These are phyloP conservation scores for Boletus insuetus DNA, from an alignment of 768 basidiomycete species.

Conservation along the genomic window DNA sequence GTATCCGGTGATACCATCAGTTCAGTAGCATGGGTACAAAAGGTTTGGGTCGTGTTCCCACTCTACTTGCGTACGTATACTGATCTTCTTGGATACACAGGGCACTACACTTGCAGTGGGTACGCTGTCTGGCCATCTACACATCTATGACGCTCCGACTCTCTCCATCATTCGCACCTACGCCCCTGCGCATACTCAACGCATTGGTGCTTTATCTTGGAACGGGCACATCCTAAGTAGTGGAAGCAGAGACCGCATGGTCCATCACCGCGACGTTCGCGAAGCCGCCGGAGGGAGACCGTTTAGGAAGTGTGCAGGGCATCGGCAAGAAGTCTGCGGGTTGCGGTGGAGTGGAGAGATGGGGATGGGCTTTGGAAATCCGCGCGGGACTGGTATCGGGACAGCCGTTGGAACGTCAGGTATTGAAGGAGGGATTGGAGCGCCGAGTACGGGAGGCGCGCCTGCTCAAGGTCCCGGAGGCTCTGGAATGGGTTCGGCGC, in stretches of 20 bases:
- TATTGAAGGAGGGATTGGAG: constrained; percentile 24
- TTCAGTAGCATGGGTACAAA: constrained; percentile 92
- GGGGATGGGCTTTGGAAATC: constrained; percentile 25
- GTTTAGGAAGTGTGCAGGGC: constrained; percentile 68
- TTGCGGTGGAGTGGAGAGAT: constrained; percentile 74
- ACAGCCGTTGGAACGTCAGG: constrained; percentile 19
- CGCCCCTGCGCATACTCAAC: constrained; percentile 77
- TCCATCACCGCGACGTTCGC: constrained; percentile 91
- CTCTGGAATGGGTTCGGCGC: constrained; percentile 44
- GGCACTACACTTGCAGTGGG: constrained; percentile 92
- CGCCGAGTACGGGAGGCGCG: constrained; percentile 20
- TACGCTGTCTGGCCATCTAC: constrained; percentile 82
- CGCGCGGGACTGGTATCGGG: constrained; percentile 15
- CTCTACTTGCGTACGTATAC: not conserved
- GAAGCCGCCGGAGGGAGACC: constrained; percentile 56
- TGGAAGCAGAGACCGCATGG: constrained; percentile 86
- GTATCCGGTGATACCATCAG: constrained; percentile 71
- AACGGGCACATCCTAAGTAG: constrained; percentile 84
- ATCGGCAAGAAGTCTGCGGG: constrained; percentile 94
- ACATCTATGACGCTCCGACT: constrained; percentile 89
- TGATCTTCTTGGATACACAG: constrained; percentile 25
- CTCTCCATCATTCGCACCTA: constrained; percentile 79
- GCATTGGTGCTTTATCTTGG: constrained; percentile 95
- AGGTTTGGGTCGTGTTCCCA: constrained; percentile 30
- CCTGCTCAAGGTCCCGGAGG: constrained; percentile 28